These are phyloP conservation scores for Urochloa ruziziensis DNA, from an alignment of 176 grass and related monocot genomes.

Conservation along the genomic window DNA sequence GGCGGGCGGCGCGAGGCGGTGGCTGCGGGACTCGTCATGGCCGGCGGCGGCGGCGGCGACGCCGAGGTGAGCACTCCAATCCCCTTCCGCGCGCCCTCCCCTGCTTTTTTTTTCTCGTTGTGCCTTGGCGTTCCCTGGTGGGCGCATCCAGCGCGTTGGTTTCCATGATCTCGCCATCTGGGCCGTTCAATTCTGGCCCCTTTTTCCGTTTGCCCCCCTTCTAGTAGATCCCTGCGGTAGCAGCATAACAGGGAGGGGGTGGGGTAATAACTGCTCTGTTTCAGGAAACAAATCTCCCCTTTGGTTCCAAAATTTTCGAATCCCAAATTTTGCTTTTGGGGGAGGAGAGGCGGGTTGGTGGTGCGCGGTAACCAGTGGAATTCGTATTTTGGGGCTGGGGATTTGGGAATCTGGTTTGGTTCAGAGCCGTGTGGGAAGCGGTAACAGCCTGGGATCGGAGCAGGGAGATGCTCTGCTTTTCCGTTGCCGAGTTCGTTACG, in stretches of 20 bases:
- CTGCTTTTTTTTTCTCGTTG: not conserved
- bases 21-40: constrained; percentile 37
- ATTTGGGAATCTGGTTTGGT: not conserved
- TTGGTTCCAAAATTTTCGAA: not conserved
- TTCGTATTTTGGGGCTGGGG: constrained; percentile 19
- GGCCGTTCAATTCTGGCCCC: not conserved
- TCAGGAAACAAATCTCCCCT: not conserved
- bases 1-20: constrained; percentile 37
- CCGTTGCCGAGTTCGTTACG: constrained; percentile 34
- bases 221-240: not conserved
- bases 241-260: not conserved
- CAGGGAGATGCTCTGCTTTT: not conserved
- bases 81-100: not conserved
- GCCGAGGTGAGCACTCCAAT: constrained; percentile 31
- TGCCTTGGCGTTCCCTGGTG: not conserved
- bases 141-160: constrained; percentile 7
- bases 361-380: not conserved
- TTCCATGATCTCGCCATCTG: not conserved
- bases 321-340: not conserved
- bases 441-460: not conserved
- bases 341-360: not conserved
- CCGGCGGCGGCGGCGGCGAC: constrained; percentile 10
- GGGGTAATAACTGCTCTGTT: too few relatives aligned
- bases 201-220: not conserved
- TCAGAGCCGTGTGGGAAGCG: not conserved